Conservation (phyloP, 2,329 filamentous ascomycete species). For the Ambrosiella beaveri region DNA sequence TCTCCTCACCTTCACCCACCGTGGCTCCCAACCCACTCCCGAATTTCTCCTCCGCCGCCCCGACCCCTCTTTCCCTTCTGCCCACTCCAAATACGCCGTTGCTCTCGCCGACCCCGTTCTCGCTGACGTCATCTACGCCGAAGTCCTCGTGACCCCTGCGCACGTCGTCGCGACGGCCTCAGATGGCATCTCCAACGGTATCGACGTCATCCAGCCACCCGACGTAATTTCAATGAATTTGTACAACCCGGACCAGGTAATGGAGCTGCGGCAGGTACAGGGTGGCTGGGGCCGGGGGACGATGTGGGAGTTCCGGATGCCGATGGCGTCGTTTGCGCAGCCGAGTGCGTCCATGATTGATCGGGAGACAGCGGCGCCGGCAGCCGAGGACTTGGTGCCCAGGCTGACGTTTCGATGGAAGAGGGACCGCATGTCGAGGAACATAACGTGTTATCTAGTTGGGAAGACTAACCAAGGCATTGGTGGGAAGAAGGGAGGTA, state of each 20-base stretch:
- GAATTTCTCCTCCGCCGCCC: conserved; percentile 67
- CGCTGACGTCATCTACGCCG: conserved; percentile 67
- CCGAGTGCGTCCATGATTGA: conserved; percentile 69
- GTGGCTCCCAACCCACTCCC: conserved; percentile 63
- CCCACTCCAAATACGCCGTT: conserved; percentile 71
- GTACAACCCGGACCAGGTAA: conserved; percentile 81
- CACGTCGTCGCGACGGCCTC: conserved; percentile 44
- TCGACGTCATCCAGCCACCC: conserved; percentile 27
- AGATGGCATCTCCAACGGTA: conserved; percentile 4
- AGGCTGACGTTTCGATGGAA: conserved; percentile 79
- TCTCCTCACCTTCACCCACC: conserved; percentile 44
- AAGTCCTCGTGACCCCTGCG: conserved; percentile 68
- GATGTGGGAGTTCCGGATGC: conserved; percentile 85
- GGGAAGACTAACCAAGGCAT: conserved; percentile 47
- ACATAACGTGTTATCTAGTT: conserved; percentile 74
- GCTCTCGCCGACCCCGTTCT: conserved; percentile 72
- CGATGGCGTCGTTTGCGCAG: conserved; percentile 63
- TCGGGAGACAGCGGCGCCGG: conserved; percentile 29
- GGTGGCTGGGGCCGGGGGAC: conserved; percentile 67
- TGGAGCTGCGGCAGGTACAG: conserved; percentile 52
- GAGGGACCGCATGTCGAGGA: conserved; percentile 50
- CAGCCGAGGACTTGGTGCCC: conserved; percentile 38
- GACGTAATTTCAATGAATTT: conserved; percentile 69
- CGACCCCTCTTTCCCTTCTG: conserved; percentile 46
- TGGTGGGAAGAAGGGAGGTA: conserved; percentile 55